These are phyloP conservation scores for Tricholoma furcatifolium DNA, from an alignment of 768 basidiomycete species.

Conservation along the genomic window DNA sequence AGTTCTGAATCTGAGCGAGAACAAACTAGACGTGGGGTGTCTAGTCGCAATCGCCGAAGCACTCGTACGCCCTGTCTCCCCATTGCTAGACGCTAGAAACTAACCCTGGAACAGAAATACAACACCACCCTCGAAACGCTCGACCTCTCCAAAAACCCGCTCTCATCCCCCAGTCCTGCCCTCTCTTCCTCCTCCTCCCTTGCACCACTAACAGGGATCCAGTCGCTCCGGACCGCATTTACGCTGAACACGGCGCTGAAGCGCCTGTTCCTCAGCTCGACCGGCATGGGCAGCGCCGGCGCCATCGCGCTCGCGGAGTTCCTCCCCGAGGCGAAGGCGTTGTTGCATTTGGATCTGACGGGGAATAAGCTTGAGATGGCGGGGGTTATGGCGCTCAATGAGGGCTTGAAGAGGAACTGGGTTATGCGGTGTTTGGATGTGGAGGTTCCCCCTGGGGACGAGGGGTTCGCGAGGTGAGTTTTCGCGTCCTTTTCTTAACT, in stretches of 20 bases:
- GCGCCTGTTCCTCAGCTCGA: slow-evolving; percentile 87
- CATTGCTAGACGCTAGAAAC: background rate
- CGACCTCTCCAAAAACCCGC: slow-evolving; percentile 91
- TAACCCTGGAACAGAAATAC: slow-evolving; percentile 72
- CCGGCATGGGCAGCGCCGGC: slow-evolving; percentile 74
- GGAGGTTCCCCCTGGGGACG: slow-evolving; percentile 84
- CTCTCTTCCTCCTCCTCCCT: background rate
- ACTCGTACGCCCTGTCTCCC: slow-evolving; percentile 55
- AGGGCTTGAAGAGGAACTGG: slow-evolving; percentile 80
- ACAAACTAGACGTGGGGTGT: slow-evolving; percentile 84
- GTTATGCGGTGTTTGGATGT: slow-evolving; percentile 91
- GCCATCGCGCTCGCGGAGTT: slow-evolving; percentile 97
- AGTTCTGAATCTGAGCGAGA: slow-evolving; percentile 91
- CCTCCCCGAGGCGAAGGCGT: slow-evolving; percentile 82
- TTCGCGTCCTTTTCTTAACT: background rate
- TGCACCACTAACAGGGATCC: slow-evolving; percentile 46
- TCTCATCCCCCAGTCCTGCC: no score
- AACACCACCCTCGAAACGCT: slow-evolving; percentile 92
- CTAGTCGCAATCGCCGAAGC: slow-evolving; percentile 85
- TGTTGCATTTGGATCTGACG: slow-evolving; percentile 92
- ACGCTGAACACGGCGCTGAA: slow-evolving; percentile 91
- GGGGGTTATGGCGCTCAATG: slow-evolving; percentile 89
- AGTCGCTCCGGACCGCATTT: slow-evolving; percentile 89
- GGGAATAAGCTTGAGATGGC: slow-evolving; percentile 82
- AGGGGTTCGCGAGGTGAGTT: slow-evolving; percentile 68